These are phyloP conservation scores for Cladosporium sp. DNA, from an alignment of 2,329 filamentous ascomycete species.

Conservation along the genomic window DNA sequence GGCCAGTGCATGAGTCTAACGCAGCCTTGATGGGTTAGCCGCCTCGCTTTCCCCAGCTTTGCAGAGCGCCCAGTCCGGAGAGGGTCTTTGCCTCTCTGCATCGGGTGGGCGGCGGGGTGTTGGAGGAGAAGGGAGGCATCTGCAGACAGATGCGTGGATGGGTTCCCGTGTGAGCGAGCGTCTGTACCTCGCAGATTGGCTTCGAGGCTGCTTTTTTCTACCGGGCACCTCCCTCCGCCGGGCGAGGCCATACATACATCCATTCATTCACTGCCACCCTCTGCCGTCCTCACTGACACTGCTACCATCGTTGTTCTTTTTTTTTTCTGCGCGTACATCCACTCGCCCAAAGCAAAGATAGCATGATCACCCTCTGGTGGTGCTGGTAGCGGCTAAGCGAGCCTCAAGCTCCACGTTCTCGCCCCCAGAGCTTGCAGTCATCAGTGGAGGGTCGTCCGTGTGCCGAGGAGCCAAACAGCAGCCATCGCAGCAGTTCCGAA, in stretches of 20 bases:
- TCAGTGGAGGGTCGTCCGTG: slow-evolving; percentile 12
- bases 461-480: slow-evolving; percentile 8
- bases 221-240: too few species aligned
- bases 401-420: slow-evolving; percentile 14
- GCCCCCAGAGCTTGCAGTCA: slow-evolving; percentile 13
- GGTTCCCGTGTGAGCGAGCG: neutral
- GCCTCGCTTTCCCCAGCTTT: slow-evolving; percentile 11
- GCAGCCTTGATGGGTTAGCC: slow-evolving; percentile 10
- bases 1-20: slow-evolving; percentile 9
- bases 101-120: slow-evolving; percentile 12
- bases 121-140: too few species aligned
- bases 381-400: slow-evolving; percentile 14
- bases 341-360: slow-evolving; percentile 1
- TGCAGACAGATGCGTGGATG: neutral
- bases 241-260: too few species aligned
- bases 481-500: slow-evolving; percentile 10
- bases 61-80: slow-evolving; percentile 10
- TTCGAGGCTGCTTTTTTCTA: neutral
- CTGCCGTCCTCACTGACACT: too few species aligned
- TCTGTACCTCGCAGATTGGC: slow-evolving; percentile 12
- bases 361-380: slow-evolving; percentile 8
- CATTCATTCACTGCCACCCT: too few species aligned
- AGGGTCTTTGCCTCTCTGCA: slow-evolving; percentile 14
- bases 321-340: neutral
- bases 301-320: too few species aligned